phyloP scores from a whole-genome alignment of 2,329 filamentous ascomycete genomes.

The Biscogniauxia sp. region DNA sequence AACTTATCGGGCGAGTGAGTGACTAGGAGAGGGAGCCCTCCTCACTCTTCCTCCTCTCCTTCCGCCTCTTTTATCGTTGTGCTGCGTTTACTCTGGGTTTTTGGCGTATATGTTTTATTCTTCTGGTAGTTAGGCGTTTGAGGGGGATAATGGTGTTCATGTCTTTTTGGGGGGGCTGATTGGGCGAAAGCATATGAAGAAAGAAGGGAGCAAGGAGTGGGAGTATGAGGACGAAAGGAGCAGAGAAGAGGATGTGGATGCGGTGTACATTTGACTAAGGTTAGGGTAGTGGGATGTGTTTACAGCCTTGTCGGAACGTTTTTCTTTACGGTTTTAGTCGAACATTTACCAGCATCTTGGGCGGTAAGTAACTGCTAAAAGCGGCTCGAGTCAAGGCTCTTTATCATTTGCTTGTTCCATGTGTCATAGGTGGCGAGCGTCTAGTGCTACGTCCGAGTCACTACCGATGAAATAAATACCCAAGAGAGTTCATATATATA shows the following conservation, averaged over 20 bases:
- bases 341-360: neutral
- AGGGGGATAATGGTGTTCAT: neutral
- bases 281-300: too few species aligned
- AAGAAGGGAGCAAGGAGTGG: neutral
- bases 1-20: too few species aligned
- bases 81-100: neutral
- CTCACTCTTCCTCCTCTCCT: too few species aligned
- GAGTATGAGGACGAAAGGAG: neutral
- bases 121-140: neutral
- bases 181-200: neutral
- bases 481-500: neutral
- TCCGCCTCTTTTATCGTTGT: neutral
- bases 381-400: neutral
- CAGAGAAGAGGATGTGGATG: neutral
- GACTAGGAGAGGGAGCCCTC: too few species aligned
- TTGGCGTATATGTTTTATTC: neutral
- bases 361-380: neutral
- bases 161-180: neutral
- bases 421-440: neutral
- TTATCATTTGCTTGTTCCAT: neutral
- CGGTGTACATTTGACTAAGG: neutral
- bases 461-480: neutral
- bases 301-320: neutral
- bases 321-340: neutral
- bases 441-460: neutral